Conservation (phyloP, 2,329 filamentous ascomycete genomes). For the Celoporthe dispersa region DNA sequence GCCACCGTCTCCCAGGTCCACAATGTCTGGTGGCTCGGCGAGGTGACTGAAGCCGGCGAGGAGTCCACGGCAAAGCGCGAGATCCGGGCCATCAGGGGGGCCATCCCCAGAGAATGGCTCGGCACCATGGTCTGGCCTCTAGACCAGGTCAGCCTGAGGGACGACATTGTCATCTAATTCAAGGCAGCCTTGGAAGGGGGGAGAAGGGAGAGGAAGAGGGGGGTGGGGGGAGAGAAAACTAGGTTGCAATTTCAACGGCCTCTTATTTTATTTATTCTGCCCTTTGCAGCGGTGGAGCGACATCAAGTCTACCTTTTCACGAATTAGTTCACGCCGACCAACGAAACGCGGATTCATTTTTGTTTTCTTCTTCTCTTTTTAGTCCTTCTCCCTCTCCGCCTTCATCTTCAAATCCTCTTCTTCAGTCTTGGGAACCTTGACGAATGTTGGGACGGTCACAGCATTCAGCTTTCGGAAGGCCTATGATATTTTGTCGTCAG, state of each 20-base stretch:
- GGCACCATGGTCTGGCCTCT: conserved; percentile 34
- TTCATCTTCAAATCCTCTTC: conserved; percentile 42
- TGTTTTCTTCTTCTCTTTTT: too few relatives aligned
- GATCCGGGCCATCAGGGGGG: conserved; percentile 34
- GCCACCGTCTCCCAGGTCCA: conserved; percentile 33
- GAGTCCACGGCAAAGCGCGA: conserved; percentile 34
- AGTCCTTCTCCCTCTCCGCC: conserved; percentile 35
- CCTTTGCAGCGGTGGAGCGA: not conserved
- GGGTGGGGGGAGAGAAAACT: not conserved
- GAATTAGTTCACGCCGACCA: not conserved
- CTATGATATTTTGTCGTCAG: conserved; percentile 32
- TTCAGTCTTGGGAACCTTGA: conserved; percentile 42
- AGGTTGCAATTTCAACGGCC: not conserved
- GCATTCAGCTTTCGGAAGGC: conserved; percentile 44
- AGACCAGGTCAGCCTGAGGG: conserved; percentile 30
- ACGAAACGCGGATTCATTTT: not conserved
- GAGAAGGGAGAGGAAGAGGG: too few relatives aligned
- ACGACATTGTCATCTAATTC: not conserved
- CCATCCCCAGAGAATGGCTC: conserved; percentile 32
- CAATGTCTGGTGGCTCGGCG: conserved; percentile 37
- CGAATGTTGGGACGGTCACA: conserved; percentile 39
- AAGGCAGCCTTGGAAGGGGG: too few relatives aligned
- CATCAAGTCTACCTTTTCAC: not conserved
- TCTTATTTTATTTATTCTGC: not conserved
- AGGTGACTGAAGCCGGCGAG: conserved; percentile 22